Conservation (phyloP, 1,284 basidiomycete genomes). For the Ceratobasidium sp. region DNA sequence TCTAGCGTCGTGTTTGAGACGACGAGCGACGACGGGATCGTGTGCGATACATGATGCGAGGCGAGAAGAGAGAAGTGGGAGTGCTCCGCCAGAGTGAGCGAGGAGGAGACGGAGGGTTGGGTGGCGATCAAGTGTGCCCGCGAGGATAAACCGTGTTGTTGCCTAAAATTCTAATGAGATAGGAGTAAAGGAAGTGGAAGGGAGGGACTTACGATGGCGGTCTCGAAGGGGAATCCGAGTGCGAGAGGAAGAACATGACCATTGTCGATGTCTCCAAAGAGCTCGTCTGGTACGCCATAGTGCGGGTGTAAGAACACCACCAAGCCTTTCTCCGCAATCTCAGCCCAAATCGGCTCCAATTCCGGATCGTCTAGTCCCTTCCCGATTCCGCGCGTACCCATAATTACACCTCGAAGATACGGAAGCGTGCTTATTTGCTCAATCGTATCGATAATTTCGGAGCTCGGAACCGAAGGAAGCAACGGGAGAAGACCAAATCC, state of each 20-base stretch:
- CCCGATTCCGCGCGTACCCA: constrained; percentile 83
- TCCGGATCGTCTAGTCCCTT: constrained; percentile 82
- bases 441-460: constrained; percentile 72
- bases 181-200: not conserved
- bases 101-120: constrained; percentile 80
- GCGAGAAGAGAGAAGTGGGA: constrained; percentile 84
- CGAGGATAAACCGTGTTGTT: constrained; percentile 81
- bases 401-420: constrained; percentile 82
- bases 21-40: constrained; percentile 79
- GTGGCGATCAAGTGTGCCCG: constrained; percentile 83
- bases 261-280: constrained; percentile 81
- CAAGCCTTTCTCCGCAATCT: constrained; percentile 74
- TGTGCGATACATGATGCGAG: constrained; percentile 86
- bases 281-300: constrained; percentile 75
- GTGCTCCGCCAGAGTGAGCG: constrained; percentile 87
- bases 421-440: constrained; percentile 73
- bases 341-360: constrained; percentile 83
- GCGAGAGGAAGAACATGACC: constrained; percentile 89
- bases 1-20: constrained; percentile 84
- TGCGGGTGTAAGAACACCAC: constrained; percentile 87
- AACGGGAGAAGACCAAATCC: constrained; percentile 89
- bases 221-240: constrained; percentile 90
- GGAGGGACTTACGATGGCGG: constrained; percentile 76
- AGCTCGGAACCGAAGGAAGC: constrained; percentile 71
- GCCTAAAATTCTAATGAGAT: constrained; percentile 74